Conservation (phyloP, 305 asterid species). For the Fraxinus xanthoxyloides region DNA sequence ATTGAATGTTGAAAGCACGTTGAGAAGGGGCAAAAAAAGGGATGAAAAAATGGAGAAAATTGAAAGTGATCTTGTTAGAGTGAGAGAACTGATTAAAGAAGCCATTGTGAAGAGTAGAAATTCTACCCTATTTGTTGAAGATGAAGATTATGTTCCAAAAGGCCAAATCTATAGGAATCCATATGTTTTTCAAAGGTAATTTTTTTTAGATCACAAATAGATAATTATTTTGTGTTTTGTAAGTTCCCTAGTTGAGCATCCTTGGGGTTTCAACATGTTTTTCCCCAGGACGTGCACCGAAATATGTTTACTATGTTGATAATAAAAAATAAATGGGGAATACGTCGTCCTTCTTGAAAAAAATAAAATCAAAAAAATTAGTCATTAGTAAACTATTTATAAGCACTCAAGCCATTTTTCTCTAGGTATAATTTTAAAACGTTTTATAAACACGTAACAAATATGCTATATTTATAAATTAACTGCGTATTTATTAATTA, state of each 20-base stretch:
- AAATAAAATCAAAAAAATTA: too few relatives aligned
- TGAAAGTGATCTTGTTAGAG: conserved; percentile 47
- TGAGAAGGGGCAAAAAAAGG: conserved; percentile 34
- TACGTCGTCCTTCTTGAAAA: neutral
- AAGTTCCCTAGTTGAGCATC: neutral
- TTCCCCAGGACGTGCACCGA: neutral
- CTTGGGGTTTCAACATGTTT: neutral
- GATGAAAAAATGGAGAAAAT: conserved; percentile 40
- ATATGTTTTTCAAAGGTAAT: conserved; percentile 52
- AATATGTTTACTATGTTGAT: neutral
- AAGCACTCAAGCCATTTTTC: neutral
- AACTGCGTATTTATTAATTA: neutral
- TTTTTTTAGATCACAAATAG: neutral
- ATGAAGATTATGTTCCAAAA: conserved; percentile 38
- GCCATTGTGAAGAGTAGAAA: conserved; percentile 33
- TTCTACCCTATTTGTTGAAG: conserved; percentile 17
- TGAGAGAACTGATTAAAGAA: conserved; percentile 44
- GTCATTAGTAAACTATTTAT: neutral
- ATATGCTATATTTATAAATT: neutral
- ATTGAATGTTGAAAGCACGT: conserved; percentile 31
- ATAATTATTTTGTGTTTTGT: neutral
- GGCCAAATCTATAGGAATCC: conserved; percentile 51
- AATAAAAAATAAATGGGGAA: neutral
- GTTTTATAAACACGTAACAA: neutral
- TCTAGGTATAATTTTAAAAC: neutral